Evolutionary conservation across 352 stramenopile species (phyloP).

Genomic region (Globisporangium okanoganense): DNA sequence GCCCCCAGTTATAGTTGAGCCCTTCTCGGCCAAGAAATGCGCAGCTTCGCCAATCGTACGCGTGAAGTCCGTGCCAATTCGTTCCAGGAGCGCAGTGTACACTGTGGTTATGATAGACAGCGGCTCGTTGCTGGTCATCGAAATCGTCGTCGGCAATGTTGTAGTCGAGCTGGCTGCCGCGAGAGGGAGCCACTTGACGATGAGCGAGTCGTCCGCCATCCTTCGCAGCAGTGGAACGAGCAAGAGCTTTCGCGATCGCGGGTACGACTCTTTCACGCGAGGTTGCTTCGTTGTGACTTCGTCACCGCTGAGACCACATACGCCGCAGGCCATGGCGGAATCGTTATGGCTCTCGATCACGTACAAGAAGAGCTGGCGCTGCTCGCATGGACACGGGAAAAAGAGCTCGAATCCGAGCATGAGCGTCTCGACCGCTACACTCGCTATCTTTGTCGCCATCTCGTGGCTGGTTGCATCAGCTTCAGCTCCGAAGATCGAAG

Average conservation of each 20-base stretch:
- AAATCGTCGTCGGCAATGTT: background rate
- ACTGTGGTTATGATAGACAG: conserved; percentile 5
- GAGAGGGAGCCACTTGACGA: conserved; percentile 40
- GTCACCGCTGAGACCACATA: background rate
- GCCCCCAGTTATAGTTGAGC: no score
- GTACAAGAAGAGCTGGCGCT: conserved; percentile 56
- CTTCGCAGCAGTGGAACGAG: conserved; percentile 54
- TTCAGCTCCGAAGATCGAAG: conserved; percentile 1
- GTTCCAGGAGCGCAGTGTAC: conserved; percentile 13
- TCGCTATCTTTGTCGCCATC: conserved; percentile 22
- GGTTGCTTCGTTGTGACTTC: background rate
- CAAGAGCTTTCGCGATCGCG: conserved; percentile 34
- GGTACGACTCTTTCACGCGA: conserved; percentile 10
- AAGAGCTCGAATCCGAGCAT: conserved; percentile 88
- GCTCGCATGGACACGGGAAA: conserved; percentile 72
- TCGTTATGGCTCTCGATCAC: conserved; percentile 17
- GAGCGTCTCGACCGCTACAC: conserved; percentile 52
- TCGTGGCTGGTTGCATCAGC: conserved; percentile 8
- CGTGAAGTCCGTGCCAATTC: conserved; percentile 5
- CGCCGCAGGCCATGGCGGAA: background rate
- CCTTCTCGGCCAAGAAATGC: background rate
- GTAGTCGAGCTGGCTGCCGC: background rate
- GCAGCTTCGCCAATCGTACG: conserved; percentile 2
- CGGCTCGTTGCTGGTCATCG: background rate
- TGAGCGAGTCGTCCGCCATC: conserved; percentile 58